Evolutionary conservation across 108 stramenopile species (phyloP).

Genomic region (Aureococcus anophagefferens): DNA sequence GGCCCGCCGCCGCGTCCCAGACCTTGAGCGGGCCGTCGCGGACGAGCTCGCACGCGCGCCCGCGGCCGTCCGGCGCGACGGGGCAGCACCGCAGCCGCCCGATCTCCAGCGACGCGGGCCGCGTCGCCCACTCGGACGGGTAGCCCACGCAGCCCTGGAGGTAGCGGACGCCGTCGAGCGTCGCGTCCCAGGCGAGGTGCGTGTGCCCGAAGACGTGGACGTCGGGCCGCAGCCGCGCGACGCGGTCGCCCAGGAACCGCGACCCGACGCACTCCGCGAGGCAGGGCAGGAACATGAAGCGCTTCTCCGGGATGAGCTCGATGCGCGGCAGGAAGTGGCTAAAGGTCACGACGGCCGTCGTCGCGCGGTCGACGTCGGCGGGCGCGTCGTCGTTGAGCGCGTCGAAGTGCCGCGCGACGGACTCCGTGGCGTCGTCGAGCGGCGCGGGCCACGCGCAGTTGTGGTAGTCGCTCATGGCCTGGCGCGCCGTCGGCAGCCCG

Average conservation of each 20-base stretch:
- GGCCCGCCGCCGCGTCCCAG: too few relatives aligned
- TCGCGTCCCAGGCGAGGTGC: slow-evolving; percentile 26
- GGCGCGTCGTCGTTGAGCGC: slow-evolving; percentile 7
- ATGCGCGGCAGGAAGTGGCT: slow-evolving; percentile 38
- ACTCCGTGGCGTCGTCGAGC: not conserved
- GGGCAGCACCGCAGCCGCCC: too few relatives aligned
- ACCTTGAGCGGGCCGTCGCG: too few relatives aligned
- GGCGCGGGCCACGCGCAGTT: slow-evolving; percentile 3
- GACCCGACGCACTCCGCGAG: slow-evolving; percentile 29
- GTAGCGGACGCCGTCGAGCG: too few relatives aligned
- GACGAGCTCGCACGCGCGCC: too few relatives aligned
- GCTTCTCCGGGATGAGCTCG: slow-evolving; percentile 42
- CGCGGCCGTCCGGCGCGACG: too few relatives aligned
- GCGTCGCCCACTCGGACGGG: too few relatives aligned
- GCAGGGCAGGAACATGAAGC: slow-evolving; percentile 29
- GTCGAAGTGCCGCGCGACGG: slow-evolving; percentile 9
- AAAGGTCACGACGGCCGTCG: slow-evolving; percentile 30
- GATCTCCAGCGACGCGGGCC: too few relatives aligned
- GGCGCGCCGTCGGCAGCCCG: slow-evolving; percentile 5
- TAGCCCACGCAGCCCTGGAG: too few relatives aligned
- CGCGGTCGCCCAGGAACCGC: slow-evolving; percentile 21
- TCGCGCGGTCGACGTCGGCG: too few relatives aligned
- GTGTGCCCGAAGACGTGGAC: slow-evolving; percentile 41
- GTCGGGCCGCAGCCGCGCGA: slow-evolving; percentile 25
- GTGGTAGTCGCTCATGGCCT: slow-evolving; percentile 9